Conservation (phyloP, 2,329 filamentous ascomycete species). For the Alternaria sp. region DNA sequence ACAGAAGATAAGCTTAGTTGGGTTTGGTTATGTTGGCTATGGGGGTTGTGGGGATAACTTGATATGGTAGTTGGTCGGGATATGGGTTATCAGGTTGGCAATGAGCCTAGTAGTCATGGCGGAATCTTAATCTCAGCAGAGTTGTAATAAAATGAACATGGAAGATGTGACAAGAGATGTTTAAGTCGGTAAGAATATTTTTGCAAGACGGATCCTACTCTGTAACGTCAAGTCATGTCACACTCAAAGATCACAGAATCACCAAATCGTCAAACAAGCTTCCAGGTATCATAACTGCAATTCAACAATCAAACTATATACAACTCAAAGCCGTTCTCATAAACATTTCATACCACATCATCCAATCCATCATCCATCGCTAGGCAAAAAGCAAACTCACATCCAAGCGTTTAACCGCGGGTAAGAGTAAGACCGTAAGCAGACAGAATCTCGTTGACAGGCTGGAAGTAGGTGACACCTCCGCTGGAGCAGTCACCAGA, state of each 20-base stretch:
- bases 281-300: neutral
- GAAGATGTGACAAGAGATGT: neutral
- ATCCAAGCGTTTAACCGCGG: slow-evolving; percentile 21
- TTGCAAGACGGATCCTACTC: neutral
- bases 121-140: no score
- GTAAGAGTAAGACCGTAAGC: slow-evolving; percentile 43
- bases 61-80: accelerated
- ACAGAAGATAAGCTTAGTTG: neutral
- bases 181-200: neutral
- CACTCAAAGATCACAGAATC: neutral
- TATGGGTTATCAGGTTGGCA: no score
- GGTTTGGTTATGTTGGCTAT: accelerated
- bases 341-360: neutral
- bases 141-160: no score
- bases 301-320: neutral
- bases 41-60: neutral
- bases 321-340: neutral
- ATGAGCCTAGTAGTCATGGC: no score
- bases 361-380: neutral
- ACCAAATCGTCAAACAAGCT: neutral
- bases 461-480: slow-evolving; percentile 52
- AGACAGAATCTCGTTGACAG: slow-evolving; percentile 51
- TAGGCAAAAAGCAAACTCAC: neutral
- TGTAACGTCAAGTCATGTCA: neutral
- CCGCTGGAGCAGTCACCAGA: slow-evolving; percentile 49